These are phyloP conservation scores for Calocera viscosa DNA, from an alignment of 768 basidiomycete genomes.

Conservation along the genomic window DNA sequence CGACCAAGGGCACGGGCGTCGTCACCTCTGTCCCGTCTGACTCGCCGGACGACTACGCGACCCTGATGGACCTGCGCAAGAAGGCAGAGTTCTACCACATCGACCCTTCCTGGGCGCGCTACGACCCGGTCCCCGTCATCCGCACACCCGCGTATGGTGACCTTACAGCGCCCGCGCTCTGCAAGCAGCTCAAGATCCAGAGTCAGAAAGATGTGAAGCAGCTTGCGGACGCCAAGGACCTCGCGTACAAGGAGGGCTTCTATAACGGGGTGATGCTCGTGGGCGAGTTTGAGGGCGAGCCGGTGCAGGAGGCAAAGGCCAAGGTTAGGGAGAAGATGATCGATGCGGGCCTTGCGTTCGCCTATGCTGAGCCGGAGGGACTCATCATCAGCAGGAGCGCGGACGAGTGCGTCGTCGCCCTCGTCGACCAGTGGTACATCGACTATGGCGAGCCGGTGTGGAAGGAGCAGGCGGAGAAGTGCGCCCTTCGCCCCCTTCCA, in stretches of 20 bases:
- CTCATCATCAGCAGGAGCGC: constrained; percentile 75
- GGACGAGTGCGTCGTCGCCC: constrained; percentile 96
- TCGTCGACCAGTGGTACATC: constrained; percentile 99
- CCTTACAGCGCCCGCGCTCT: constrained; percentile 68
- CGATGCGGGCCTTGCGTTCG: constrained; percentile 58
- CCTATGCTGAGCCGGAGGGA: constrained; percentile 93
- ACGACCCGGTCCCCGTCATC: constrained; percentile 80
- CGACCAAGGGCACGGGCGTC: constrained; percentile 97
- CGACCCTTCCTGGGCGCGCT: constrained; percentile 70
- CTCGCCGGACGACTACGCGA: constrained; percentile 92
- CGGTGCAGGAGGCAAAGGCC: constrained; percentile 82
- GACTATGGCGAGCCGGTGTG: constrained; percentile 90
- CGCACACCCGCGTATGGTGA: constrained; percentile 87
- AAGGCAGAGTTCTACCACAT: constrained; percentile 96
- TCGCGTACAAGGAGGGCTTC: constrained; percentile 98
- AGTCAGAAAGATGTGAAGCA: constrained; percentile 90
- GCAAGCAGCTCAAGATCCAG: constrained; percentile 84
- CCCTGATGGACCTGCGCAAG: constrained; percentile 81
- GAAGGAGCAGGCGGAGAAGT: constrained; percentile 78
- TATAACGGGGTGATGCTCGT: constrained; percentile 84
- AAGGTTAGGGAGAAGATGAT: constrained; percentile 82
- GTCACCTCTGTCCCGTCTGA: constrained; percentile 98
- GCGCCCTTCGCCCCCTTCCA: constrained; percentile 20
- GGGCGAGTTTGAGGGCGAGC: constrained; percentile 79
- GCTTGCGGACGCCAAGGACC: constrained; percentile 90